Evolutionary conservation across 2,329 filamentous ascomycete genomes (phyloP).

Genomic region (Stagonosporopsis vannaccii): DNA sequence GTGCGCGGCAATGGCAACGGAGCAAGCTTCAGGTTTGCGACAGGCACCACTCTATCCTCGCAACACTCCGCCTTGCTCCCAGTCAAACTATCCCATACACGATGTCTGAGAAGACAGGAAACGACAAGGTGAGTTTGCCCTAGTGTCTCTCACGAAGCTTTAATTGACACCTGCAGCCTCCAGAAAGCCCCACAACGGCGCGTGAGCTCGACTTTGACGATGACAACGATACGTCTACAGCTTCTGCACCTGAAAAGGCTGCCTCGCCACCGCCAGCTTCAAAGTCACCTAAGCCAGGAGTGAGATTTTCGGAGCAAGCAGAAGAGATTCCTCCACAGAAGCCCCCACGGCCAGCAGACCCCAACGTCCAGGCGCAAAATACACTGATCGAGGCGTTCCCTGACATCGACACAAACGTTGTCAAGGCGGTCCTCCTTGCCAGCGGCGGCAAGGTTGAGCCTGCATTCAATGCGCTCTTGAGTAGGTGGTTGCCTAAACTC

Average conservation of each 20-base stretch:
- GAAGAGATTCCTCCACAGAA: conserved; percentile 71
- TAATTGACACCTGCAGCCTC: conserved; percentile 23
- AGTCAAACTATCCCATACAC: not conserved
- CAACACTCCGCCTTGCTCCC: not conserved
- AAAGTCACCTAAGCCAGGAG: conserved; percentile 51
- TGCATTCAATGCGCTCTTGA: conserved; percentile 92
- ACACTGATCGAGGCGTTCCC: conserved; percentile 96
- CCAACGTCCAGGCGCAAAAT: conserved; percentile 82
- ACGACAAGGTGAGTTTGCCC: conserved; percentile 41
- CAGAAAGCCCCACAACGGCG: conserved; percentile 58
- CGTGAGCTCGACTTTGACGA: conserved; percentile 66
- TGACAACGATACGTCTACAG: conserved; percentile 56
- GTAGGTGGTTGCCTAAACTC: conserved; percentile 56
- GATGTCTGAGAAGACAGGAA: conserved; percentile 17
- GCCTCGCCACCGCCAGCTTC: conserved; percentile 34
- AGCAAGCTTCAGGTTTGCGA: conserved; percentile 11
- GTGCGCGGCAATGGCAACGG: conserved; percentile 15
- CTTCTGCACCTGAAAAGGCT: conserved; percentile 37
- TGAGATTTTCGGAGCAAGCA: conserved; percentile 56
- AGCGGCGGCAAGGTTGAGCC: conserved; percentile 89
- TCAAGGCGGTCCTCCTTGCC: conserved; percentile 87
- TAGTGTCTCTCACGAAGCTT: not conserved
- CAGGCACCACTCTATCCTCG: conserved; percentile 1
- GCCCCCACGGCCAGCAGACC: conserved; percentile 81
- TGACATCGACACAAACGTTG: conserved; percentile 76